Evolutionary conservation across 2,329 filamentous ascomycete genomes (phyloP).

Genomic region (Penicillium freii): DNA sequence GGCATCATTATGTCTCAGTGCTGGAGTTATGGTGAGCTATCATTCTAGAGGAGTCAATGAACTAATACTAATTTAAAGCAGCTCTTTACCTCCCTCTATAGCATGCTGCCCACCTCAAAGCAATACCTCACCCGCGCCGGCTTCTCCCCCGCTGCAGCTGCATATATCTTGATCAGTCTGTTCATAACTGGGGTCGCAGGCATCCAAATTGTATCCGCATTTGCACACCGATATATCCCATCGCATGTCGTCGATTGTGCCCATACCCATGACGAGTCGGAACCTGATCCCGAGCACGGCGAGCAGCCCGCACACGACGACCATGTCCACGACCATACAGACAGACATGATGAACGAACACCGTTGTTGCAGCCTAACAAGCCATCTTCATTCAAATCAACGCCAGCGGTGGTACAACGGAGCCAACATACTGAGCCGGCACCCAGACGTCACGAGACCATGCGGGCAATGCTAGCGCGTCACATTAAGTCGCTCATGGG

Average conservation of each 20-base stretch:
- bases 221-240: slow-evolving; percentile 50
- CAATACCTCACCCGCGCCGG: slow-evolving; percentile 70
- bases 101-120: slow-evolving; percentile 86
- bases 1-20: slow-evolving; percentile 84
- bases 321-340: slow-evolving; percentile 17
- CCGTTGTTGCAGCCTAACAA: slow-evolving; percentile 27
- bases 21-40: slow-evolving; percentile 84
- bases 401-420: slow-evolving; percentile 20
- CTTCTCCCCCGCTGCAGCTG: slow-evolving; percentile 64
- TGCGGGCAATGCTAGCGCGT: slow-evolving; percentile 37
- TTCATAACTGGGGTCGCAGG: slow-evolving; percentile 50
- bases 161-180: slow-evolving; percentile 46
- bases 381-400: slow-evolving; percentile 22
- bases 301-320: slow-evolving; percentile 21
- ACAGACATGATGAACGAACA: slow-evolving; percentile 29
- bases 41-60: neutral
- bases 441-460: slow-evolving; percentile 26
- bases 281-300: slow-evolving; percentile 37
- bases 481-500: slow-evolving; percentile 52
- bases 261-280: slow-evolving; percentile 43
- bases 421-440: slow-evolving; percentile 12
- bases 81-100: slow-evolving; percentile 89
- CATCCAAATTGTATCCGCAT: slow-evolving; percentile 46
- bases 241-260: slow-evolving; percentile 52
- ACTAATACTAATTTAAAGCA: slow-evolving; percentile 37